These are phyloP conservation scores for Rosa rugosa DNA, from an alignment of 306 rosid species.

Conservation along the genomic window DNA sequence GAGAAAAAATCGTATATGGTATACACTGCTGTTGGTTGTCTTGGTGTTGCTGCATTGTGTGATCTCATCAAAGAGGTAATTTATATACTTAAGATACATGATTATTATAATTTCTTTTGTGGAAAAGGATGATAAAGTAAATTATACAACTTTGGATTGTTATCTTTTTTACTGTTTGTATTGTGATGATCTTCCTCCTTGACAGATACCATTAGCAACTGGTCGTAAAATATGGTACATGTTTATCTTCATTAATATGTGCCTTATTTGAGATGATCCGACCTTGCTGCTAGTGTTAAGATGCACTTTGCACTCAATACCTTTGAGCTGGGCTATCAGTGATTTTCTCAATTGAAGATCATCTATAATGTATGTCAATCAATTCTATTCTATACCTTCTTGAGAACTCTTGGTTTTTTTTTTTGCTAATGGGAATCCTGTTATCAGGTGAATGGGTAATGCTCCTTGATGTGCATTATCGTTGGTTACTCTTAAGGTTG, in stretches of 20 bases:
- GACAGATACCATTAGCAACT: slow-evolving; percentile 18
- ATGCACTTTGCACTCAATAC: slow-evolving; percentile 5
- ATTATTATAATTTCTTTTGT: background rate
- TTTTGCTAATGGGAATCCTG: slow-evolving; percentile 8
- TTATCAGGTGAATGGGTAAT: slow-evolving; percentile 1
- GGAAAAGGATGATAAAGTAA: background rate
- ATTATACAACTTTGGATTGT: background rate
- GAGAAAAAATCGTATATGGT: slow-evolving; percentile 88
- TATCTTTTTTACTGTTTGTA: background rate
- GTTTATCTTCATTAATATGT: slow-evolving; percentile 5
- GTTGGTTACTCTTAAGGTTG: background rate
- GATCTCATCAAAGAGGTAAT: slow-evolving; percentile 84
- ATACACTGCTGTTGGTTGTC: slow-evolving; percentile 85
- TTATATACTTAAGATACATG: background rate
- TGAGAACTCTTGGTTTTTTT: background rate
- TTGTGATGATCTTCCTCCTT: slow-evolving; percentile 11
- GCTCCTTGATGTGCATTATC: background rate
- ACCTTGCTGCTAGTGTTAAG: slow-evolving; percentile 11
- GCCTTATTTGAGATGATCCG: slow-evolving; percentile 15
- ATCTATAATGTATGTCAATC: slow-evolving; percentile 12
- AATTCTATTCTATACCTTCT: slow-evolving; percentile 12
- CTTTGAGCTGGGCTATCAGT: slow-evolving; percentile 16
- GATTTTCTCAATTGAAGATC: slow-evolving; percentile 16
- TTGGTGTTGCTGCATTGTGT: slow-evolving; percentile 69
- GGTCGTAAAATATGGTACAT: slow-evolving; percentile 14